phyloP scores from a whole-genome alignment of 179 eudicot genomes.

The Drosera spatulata region DNA sequence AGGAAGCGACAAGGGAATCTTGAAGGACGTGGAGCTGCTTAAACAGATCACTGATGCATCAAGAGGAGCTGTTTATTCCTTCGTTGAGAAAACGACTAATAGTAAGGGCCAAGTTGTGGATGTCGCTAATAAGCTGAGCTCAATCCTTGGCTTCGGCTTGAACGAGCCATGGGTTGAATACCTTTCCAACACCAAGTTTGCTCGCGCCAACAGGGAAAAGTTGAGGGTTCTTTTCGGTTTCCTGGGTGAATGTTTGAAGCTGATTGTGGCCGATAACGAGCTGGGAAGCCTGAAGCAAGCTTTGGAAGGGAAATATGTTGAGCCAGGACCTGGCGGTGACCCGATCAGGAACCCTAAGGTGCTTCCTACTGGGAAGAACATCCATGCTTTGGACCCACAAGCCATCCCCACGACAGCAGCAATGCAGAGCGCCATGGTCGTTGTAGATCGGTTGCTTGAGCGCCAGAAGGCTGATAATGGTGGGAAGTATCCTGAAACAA shows the following conservation, averaged over 20 bases:
- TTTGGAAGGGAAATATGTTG: conserved; percentile 88
- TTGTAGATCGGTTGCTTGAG: conserved; percentile 84
- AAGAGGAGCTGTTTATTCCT: conserved; percentile 59
- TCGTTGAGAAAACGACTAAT: conserved; percentile 73
- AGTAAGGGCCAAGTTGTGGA: conserved; percentile 89
- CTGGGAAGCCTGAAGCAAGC: conserved; percentile 89
- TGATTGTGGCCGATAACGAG: conserved; percentile 87
- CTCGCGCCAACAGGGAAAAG: conserved; percentile 78
- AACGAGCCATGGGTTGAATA: conserved; percentile 93
- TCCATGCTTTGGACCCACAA: conserved; percentile 96
- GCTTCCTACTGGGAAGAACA: conserved; percentile 91
- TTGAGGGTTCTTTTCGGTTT: conserved; percentile 57
- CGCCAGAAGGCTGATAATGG: conserved; percentile 95
- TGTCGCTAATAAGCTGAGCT: conserved; percentile 49
- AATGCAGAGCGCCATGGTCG: conserved; percentile 85
- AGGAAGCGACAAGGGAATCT: conserved; percentile 71
- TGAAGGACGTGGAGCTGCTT: conserved; percentile 80
- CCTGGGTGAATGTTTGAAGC: conserved; percentile 81
- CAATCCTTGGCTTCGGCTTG: conserved; percentile 72
- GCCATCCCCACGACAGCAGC: conserved; percentile 95
- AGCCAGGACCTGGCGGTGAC: conserved; percentile 98
- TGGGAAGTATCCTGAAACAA: conserved; percentile 88
- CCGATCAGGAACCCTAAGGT: conserved; percentile 97
- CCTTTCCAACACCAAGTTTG: conserved; percentile 66
- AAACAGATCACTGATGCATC: conserved; percentile 73